A percentile compares a stretch with the other conserved stretches of the same genome.
Evolutionary conservation across 306 rosid species (phyloP).

Genomic region (Lathyrus tuberosus): DNA sequence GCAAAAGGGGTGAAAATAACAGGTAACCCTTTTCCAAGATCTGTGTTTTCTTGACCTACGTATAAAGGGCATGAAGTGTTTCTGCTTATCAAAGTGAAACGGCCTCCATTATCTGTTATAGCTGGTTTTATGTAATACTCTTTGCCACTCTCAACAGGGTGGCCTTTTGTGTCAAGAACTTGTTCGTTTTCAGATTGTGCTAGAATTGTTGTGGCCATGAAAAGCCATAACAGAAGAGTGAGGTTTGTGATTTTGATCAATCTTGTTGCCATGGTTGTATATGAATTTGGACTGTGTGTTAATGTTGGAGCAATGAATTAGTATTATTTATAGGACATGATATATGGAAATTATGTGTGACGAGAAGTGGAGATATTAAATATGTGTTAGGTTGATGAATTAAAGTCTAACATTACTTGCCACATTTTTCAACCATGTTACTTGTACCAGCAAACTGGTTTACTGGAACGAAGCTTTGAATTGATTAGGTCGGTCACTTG

Average conservation of each 20-base stretch:
- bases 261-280: constrained; percentile 31
- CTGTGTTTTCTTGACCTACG: constrained; percentile 55
- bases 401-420: constrained; percentile 26
- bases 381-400: constrained; percentile 9
- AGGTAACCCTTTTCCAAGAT: constrained; percentile 31
- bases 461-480: background rate
- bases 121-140: constrained; percentile 68
- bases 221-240: constrained; percentile 22
- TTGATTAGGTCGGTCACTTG: background rate
- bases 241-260: constrained; percentile 19
- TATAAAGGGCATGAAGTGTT: constrained; percentile 45
- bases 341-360: background rate
- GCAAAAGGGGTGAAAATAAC: constrained; percentile 52
- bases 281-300: background rate
- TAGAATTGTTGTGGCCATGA: constrained; percentile 34
- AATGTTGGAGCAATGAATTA: background rate
- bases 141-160: constrained; percentile 44
- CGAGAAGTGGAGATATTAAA: constrained; percentile 7
- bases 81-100: constrained; percentile 45
- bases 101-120: constrained; percentile 60
- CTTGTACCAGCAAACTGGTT: background rate
- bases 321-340: constrained; percentile 21
- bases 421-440: background rate
- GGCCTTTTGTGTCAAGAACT: constrained; percentile 54
- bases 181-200: constrained; percentile 40